Base-by-base conservation (phyloP, 164 flowering plant species). In the Berberis thunbergii region DNA sequence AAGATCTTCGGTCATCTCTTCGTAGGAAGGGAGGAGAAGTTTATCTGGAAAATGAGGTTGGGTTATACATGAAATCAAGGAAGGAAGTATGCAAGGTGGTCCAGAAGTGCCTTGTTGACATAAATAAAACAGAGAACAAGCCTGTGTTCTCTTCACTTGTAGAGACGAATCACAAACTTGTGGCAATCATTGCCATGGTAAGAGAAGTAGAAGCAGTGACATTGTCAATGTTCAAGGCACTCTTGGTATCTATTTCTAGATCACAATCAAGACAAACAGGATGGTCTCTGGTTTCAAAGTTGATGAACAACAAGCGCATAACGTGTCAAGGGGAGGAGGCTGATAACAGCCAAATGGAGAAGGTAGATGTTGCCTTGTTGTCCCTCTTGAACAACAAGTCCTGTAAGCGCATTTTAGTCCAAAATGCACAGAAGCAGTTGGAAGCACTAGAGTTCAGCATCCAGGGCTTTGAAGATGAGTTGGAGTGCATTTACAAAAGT, bases 201-300 rank as follows among this genome's bases (percentile, higher is more conserved):
- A 67, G 50, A 52, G 69, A 60, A 67, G 69, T 60, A n/a, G 64
- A 67, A 52, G 4, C 4, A 52, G n/a, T 52, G 2, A 52, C 54
- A 10, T 26, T 52, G n/a, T 12, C 54, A 2, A 11, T 46, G 49
- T 8, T 46, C 8, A 46, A 46, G 8, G 4, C 49, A 4, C 49
- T 46, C 26, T 26, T 26, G 26, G 26, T 26, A 26, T 26, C 26
- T 26, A 26, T 26, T 26, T 26, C 26, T 26, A 26, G 26, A 26
- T 26, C 26, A 26, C 26, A 11, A 7, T 52, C 55, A 41, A 67
- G 26, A 54, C 59, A 63, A 10, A 64, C 41, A 38, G 52, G 67
- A 2, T 74, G 76, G 76, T 69, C 78, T 26, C 49, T 76, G 61
- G 70, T 78, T 40, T 66, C 82, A 26, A 78, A 75, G 61, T 53